Base-by-base conservation (phyloP, 1,284 basidiomycete genomes). In the Leccinum subatratum region DNA sequence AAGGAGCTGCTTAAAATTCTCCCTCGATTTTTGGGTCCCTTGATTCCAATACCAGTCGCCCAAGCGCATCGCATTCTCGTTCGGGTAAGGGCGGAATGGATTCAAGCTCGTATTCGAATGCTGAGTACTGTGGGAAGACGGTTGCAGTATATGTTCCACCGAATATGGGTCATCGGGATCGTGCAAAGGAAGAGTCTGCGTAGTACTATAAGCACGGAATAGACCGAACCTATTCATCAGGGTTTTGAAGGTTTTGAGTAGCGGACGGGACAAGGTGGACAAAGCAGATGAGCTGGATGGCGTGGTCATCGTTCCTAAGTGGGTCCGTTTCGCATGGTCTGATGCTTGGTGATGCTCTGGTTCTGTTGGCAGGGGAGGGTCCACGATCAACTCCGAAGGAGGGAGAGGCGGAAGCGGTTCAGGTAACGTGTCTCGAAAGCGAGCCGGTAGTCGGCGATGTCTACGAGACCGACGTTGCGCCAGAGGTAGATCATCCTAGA, bases 231-330 rank as follows among this genome's bases (percentile, higher is more conserved):
- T 54, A 14, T 54, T 54, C 51, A 22, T 54, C 6, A 54, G 14
- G 7, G 51, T 54, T 22, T 0, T 54, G 51, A 22, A 22, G 0
- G 20, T 54, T 14, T 54, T 54, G 51, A 54, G 20, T 0, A 54
- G 22, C 20, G 20, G 51, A 54, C 14, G 51, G 51, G 20, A 54
- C 0, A 22, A 0, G 14, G 51, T 20, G 22, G 22, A 14, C 14
- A 22, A 0, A 54, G 0, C 22, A 54, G 51, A 4, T 54, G 51
- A 14, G 0, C 0, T 54, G 51, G 20, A 14, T 54, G 11, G 51
- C 0, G 51, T 54, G 20, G n/a, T 22, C 0, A 0, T 20, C 0
- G 12, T 22, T 54, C 51, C 51, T 54, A 0, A 42, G 42, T 0
- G 22, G 22, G 51, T 0, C 51, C 16, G 39, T 42, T 6, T 3